These are phyloP conservation scores for Myxozyma mucilagina DNA, from an alignment of 805 yeast species.

Conservation along the genomic window DNA sequence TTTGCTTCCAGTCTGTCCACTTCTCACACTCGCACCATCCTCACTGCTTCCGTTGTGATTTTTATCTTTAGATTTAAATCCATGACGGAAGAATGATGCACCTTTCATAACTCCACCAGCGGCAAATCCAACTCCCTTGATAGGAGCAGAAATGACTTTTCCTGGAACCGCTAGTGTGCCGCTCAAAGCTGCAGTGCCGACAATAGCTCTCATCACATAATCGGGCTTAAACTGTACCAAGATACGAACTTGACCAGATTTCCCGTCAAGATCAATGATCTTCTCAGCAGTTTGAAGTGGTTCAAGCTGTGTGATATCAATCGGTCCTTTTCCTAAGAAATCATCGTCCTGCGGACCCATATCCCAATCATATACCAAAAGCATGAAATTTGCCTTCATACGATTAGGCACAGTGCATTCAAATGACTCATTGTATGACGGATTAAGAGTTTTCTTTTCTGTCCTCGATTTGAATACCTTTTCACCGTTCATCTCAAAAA, in stretches of 20 bases:
- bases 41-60: conserved; percentile 17
- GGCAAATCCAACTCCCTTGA: conserved; percentile 52
- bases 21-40: conserved; percentile 20
- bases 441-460: conserved; percentile 82
- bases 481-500: conserved; percentile 65
- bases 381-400: conserved; percentile 56
- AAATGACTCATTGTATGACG: conserved; percentile 80
- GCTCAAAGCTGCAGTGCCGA: conserved; percentile 25
- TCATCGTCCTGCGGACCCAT: conserved; percentile 87
- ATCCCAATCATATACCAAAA: conserved; percentile 86
- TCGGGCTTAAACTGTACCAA: conserved; percentile 67
- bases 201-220: conserved; percentile 47
- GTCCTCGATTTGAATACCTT: conserved; percentile 72
- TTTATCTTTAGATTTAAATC: conserved; percentile 2
- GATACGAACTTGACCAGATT: conserved; percentile 63
- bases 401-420: conserved; percentile 60
- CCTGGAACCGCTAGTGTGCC: conserved; percentile 39
- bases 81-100: conserved; percentile 24
- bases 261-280: conserved; percentile 54
- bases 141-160: conserved; percentile 51
- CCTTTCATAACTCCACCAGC: conserved; percentile 45
- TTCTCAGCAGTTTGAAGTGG: conserved; percentile 56
- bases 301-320: conserved; percentile 61
- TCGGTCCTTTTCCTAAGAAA: conserved; percentile 62
- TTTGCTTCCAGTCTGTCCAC: conserved; percentile 3